Conservation (phyloP, 2,329 filamentous ascomycete species). For the Pseudocercospora fuligena region DNA sequence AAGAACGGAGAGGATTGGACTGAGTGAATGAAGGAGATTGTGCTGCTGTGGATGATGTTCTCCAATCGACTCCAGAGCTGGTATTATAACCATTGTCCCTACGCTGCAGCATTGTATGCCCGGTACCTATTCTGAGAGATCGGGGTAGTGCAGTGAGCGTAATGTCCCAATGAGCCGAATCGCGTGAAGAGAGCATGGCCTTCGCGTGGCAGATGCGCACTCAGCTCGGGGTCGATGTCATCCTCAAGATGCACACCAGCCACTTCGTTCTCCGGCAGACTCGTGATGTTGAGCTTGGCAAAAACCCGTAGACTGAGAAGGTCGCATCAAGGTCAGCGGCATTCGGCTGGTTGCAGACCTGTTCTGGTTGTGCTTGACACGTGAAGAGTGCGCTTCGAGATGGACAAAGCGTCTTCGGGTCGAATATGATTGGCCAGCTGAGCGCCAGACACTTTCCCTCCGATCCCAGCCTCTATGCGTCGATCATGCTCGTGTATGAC, state of each 20-base stretch:
- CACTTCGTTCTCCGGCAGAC: not conserved
- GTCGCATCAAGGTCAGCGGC: not conserved
- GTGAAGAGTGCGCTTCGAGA: not conserved
- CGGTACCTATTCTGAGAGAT: not conserved
- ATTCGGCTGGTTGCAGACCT: not conserved
- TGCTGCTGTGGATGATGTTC: slow-evolving; percentile 4
- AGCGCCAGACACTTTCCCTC: not conserved
- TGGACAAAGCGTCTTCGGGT: not conserved
- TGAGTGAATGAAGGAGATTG: slow-evolving; percentile 4
- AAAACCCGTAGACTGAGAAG: not conserved
- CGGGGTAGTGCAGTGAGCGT: not conserved
- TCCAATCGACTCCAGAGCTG: not conserved
- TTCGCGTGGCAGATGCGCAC: not conserved
- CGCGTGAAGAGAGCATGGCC: slow-evolving; percentile 3
- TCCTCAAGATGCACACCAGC: not conserved
- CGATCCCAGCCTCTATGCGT: not conserved
- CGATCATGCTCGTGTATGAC: not conserved
- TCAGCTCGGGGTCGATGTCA: not conserved
- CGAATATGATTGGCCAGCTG: slow-evolving; percentile 6
- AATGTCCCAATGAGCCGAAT: slow-evolving; percentile 1
- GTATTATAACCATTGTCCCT: slow-evolving; percentile 2
- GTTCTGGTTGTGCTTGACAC: not conserved
- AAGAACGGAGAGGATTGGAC: not conserved
- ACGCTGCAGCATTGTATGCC: not conserved
- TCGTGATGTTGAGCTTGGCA: not conserved